Percentiles rank a stretch among this genome's conserved stretches.
phyloP scores from a whole-genome alignment of 257 asterid species.

The Solanum verrucosum region DNA sequence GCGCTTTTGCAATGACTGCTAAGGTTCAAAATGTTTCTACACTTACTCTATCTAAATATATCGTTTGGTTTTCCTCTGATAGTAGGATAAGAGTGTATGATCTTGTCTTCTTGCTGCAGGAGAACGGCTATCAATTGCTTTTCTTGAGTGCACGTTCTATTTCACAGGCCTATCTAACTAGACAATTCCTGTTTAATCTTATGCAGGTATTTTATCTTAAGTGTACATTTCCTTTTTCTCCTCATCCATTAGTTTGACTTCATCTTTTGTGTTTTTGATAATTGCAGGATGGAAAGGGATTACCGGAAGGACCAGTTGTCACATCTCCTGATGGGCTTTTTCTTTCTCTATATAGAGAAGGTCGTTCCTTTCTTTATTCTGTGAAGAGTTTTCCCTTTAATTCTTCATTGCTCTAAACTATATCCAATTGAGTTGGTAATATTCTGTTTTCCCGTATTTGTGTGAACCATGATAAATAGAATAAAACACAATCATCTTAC shows the following conservation, averaged over 20 bases:
- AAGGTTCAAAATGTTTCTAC: background rate
- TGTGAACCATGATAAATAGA: background rate
- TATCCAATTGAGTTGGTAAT: background rate
- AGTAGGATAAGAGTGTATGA: background rate
- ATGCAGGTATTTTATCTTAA: slow-evolving; percentile 39
- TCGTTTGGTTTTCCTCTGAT: background rate
- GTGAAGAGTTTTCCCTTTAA: background rate
- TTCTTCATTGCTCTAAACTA: background rate
- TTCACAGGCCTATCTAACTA: slow-evolving; percentile 63
- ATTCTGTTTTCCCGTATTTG: background rate
- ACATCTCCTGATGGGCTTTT: slow-evolving; percentile 81
- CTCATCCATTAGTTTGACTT: background rate
- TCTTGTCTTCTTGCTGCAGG: slow-evolving; percentile 37
- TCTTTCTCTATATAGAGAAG: slow-evolving; percentile 78
- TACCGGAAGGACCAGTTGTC: slow-evolving; percentile 77
- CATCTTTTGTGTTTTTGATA: background rate
- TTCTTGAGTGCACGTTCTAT: slow-evolving; percentile 79
- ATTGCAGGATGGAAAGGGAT: slow-evolving; percentile 63
- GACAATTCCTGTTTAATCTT: slow-evolving; percentile 55
- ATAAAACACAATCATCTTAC: background rate
- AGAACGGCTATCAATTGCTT: slow-evolving; percentile 69
- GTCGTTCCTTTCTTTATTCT: slow-evolving; percentile 15
- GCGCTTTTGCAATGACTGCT: background rate
- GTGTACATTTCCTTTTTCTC: background rate
- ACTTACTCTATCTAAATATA: background rate